Percentiles rank a stretch among this genome's conserved stretches.
These are phyloP conservation scores for Chalciporus pseudorubinellus DNA, from an alignment of 768 basidiomycete species.

Conservation along the genomic window DNA sequence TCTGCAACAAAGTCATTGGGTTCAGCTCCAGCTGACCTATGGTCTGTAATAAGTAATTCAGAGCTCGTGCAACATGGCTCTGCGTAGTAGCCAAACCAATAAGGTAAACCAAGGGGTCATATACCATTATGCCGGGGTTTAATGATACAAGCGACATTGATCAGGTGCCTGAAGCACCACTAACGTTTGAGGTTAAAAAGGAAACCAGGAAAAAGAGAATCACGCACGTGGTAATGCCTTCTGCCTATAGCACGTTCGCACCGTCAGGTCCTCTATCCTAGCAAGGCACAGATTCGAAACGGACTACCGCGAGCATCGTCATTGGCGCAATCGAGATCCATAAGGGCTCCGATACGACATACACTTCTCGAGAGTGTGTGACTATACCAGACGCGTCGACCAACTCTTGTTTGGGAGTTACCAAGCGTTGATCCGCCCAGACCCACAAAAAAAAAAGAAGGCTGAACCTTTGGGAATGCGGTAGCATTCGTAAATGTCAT, in stretches of 20 bases:
- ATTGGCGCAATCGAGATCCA: constrained; percentile 30
- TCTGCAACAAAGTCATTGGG: no score
- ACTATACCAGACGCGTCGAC: constrained; percentile 38
- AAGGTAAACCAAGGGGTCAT: constrained; percentile 8
- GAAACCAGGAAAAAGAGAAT: background rate
- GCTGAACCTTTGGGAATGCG: constrained; percentile 49
- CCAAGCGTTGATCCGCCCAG: constrained; percentile 19
- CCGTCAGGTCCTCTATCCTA: constrained; percentile 23
- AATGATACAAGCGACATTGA: constrained; percentile 10
- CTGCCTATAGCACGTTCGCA: constrained; percentile 18
- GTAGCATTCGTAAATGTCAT: constrained; percentile 44
- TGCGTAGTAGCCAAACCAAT: constrained; percentile 6
- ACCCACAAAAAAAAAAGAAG: background rate
- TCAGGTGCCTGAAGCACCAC: constrained; percentile 11
- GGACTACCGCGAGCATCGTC: constrained; percentile 19
- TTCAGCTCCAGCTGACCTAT: no score
- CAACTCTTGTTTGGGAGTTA: constrained; percentile 34
- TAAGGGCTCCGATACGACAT: no score
- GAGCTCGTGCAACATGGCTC: background rate
- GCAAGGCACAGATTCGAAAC: constrained; percentile 6
- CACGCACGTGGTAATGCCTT: constrained; percentile 20
- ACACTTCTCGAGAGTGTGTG: background rate
- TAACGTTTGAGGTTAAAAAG: background rate
- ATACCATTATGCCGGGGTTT: constrained; percentile 3
- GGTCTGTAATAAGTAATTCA: no score